Conservation (phyloP, 2,329 filamentous ascomycete genomes). For the Calonectria honghensis region DNA sequence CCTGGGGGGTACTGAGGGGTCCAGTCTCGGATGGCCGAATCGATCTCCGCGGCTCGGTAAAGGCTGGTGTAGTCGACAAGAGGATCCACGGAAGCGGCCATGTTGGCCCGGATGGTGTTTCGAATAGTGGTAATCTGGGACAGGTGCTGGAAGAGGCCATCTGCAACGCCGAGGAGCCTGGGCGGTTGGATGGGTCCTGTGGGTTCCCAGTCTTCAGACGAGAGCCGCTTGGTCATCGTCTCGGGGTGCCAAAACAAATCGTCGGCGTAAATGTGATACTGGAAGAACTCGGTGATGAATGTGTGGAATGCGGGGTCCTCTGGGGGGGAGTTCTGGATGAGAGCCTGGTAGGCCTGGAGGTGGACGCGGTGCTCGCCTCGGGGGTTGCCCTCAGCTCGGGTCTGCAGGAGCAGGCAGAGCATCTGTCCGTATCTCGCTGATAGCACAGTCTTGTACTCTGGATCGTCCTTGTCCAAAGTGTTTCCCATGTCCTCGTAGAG, state of each 20-base stretch:
- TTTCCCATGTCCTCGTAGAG: constrained; percentile 68
- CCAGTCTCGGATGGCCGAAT: constrained; percentile 85
- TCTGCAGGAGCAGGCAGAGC: constrained; percentile 76
- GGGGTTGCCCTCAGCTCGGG: constrained; percentile 73
- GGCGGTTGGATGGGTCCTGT: constrained; percentile 66
- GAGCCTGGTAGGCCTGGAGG: constrained; percentile 82
- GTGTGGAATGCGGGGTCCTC: constrained; percentile 78
- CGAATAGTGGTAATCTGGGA: constrained; percentile 86
- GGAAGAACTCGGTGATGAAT: constrained; percentile 86
- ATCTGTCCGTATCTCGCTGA: constrained; percentile 78
- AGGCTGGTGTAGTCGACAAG: constrained; percentile 84
- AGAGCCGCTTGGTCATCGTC: constrained; percentile 60
- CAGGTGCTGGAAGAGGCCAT: constrained; percentile 87
- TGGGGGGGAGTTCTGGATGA: constrained; percentile 79
- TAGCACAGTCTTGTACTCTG: constrained; percentile 67
- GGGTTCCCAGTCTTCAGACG: constrained; percentile 67
- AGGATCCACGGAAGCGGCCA: constrained; percentile 77
- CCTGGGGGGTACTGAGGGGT: constrained; percentile 76
- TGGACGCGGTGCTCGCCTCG: constrained; percentile 86
- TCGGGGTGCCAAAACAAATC: constrained; percentile 73
- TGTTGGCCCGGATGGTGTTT: constrained; percentile 82
- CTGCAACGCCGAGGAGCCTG: constrained; percentile 85
- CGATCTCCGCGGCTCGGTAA: constrained; percentile 84
- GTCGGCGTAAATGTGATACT: constrained; percentile 85
- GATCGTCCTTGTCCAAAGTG: constrained; percentile 64